Base-by-base conservation (phyloP, 2,329 filamentous ascomycete species). In the Leptographium procerum region DNA sequence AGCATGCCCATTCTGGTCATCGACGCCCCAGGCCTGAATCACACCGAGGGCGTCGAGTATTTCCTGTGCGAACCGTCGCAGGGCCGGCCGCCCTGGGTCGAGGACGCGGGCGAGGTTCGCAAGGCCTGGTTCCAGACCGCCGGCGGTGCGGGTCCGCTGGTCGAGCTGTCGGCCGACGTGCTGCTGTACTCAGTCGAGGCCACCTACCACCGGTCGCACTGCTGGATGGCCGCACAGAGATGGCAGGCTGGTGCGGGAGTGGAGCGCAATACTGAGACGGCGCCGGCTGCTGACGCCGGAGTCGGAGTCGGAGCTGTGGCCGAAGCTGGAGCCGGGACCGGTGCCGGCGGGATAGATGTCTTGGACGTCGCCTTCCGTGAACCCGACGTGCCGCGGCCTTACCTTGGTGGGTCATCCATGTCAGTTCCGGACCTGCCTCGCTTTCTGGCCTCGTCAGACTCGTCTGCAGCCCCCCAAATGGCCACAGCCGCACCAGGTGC, bases 31-130 rank as follows among this genome's bases (percentile, higher is more conserved):
- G 84, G 80, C 11, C 73, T 91, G 51, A 80, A 79, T 57, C 85
- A 80, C 68, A 86, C 83, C 0, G 82, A 89, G 55, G 85, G 81
- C 1, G 86, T 89, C 2, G 89, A 92, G 69, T 90, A 92, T 71
- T 94, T 92, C 73, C 75, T 92, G 31, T 91, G 88, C 69, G 79
- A 89, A 67, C 83, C 87, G 4, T 85, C 88, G 0, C 81, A 87
- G 66, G 86, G 85, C 22, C 84, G 85, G 57, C 77, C 83, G 0
- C 88, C 89, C 0, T 94, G 89, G 89, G 76, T 85, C 52, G 81
- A 83, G 57, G 86, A 87, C 57, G 81, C 82, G 43, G 76, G 78
- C 36, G 75, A 82, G 53, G 79, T 86, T 16, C 80, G 81, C 64
- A 84, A 84, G 73, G 83, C 84, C 66, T 89, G 87, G 87, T 89